phyloP scores from a whole-genome alignment of 306 rosid genomes.

The Neltuma alba region DNA sequence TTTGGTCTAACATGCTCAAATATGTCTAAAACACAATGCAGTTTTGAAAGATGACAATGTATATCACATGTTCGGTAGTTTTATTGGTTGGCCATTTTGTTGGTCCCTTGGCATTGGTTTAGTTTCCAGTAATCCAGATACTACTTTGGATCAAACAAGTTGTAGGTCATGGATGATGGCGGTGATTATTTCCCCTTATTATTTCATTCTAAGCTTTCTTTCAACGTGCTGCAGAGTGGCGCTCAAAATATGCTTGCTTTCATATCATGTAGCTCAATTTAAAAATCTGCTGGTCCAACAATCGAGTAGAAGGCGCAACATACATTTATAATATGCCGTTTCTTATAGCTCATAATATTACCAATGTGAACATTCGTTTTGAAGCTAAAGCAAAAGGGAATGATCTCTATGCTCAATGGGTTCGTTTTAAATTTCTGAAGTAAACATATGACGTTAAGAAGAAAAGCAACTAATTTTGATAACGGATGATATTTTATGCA shows the following conservation, averaged over 20 bases:
- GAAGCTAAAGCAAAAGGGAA: not conserved
- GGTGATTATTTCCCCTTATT: not conserved
- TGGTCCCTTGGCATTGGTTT: not conserved
- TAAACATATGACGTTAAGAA: not conserved
- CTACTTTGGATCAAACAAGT: not conserved
- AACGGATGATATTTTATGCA: not conserved
- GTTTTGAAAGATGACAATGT: not conserved
- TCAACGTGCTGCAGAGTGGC: too few species aligned
- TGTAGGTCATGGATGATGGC: not conserved
- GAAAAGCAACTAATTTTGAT: conserved; percentile 15
- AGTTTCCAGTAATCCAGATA: not conserved
- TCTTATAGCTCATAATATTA: not conserved
- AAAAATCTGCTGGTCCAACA: not conserved
- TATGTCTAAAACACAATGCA: not conserved
- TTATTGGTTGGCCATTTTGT: not conserved
- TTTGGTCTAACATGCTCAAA: not conserved
- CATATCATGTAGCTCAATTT: not conserved
- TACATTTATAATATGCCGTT: not conserved
- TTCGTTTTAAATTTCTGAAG: not conserved
- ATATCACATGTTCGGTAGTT: not conserved
- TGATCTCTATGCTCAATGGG: not conserved
- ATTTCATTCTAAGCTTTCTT: too few species aligned
- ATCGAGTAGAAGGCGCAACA: not conserved
- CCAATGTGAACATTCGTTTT: not conserved
- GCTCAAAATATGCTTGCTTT: not conserved